Base-by-base conservation (phyloP, 768 basidiomycete genomes). In the Amyloporia xantha region DNA sequence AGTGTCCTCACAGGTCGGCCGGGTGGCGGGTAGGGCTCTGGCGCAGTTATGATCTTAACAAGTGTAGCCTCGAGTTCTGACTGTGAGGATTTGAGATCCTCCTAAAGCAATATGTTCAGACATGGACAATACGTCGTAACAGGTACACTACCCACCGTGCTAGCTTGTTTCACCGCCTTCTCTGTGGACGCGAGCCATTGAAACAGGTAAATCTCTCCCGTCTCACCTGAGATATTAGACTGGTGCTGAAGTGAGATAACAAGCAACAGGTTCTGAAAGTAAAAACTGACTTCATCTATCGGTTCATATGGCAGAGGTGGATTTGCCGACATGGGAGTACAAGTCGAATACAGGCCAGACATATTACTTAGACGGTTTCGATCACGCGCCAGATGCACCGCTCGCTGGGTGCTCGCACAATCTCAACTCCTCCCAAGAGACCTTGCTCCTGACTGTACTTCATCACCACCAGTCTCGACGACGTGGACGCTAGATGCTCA, bases 1-100 rank as follows among this genome's bases (percentile, higher is more conserved):
- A 91, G 71, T 50, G 86, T 84, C 35, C 95, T 79, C 37, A 92
- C 68, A 2, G 91, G 90, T 9, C 93, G 84, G 38, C 95, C 95
- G 1, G 95, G 94, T 24, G 76, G 65, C n/a, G 93, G 90, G 56
- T 82, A 86, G 10, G 74, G 74, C 5, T 80, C 71, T 0, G 79
- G 70, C 2, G 81, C 79, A 13, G 79, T 71, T 17, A 91, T 68
- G 42, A 91, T 69, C 57, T 85, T 86, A 53, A 90, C 67, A 35
- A 93, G 66, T 0, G 73, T 71, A 5, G 74, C 69, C 58, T 90
- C 86, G 4, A 92, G 62, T 11, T 70, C 71, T 0, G 74, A 50
- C 61, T 93, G 91, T 3, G 70, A 64, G 1, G 75, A 59, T 62
- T 88, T 91, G 40, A 93, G 61, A 19, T 78, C 73, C 48, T 78